These are phyloP conservation scores for Bidens hawaiensis DNA, from an alignment of 140 eudicot genomes.

Conservation along the genomic window DNA sequence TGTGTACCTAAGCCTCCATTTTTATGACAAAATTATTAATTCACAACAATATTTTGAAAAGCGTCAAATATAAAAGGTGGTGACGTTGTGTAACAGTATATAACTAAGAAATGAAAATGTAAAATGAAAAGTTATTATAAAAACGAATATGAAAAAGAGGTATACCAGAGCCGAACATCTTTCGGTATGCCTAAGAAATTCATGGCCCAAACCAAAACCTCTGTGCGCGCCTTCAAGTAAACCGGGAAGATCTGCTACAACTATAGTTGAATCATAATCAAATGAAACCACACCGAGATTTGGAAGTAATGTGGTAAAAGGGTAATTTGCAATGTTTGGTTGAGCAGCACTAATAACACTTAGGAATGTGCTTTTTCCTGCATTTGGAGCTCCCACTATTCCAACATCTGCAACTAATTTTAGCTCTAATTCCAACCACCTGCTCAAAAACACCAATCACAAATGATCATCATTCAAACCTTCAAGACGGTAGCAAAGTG, in stretches of 20 bases:
- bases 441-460: conserved; percentile 29
- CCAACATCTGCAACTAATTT: conserved; percentile 98
- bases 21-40: conserved; percentile 22
- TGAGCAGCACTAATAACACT: conserved; percentile 92
- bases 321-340: conserved; percentile 89
- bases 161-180: conserved; percentile 94
- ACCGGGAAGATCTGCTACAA: conserved; percentile 96
- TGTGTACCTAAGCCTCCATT: conserved; percentile 73
- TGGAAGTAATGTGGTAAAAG: conserved; percentile 91
- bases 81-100: background rate
- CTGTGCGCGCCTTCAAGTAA: conserved; percentile 96
- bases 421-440: conserved; percentile 99
- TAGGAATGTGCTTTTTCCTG: conserved; percentile 89
- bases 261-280: conserved; percentile 75
- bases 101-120: background rate
- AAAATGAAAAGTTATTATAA: background rate
- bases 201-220: conserved; percentile 96
- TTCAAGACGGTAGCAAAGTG: too few species aligned
- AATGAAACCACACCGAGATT: conserved; percentile 92
- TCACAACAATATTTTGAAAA: conserved; percentile 9
- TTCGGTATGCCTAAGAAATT: conserved; percentile 91
- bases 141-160: too few species aligned
- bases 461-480: background rate
- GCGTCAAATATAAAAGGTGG: background rate
- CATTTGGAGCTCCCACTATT: conserved; percentile 94